A percentile compares a stretch with the other conserved stretches of the same genome.
phyloP scores from a whole-genome alignment of 768 basidiomycete species.

The Mycena floridula region DNA sequence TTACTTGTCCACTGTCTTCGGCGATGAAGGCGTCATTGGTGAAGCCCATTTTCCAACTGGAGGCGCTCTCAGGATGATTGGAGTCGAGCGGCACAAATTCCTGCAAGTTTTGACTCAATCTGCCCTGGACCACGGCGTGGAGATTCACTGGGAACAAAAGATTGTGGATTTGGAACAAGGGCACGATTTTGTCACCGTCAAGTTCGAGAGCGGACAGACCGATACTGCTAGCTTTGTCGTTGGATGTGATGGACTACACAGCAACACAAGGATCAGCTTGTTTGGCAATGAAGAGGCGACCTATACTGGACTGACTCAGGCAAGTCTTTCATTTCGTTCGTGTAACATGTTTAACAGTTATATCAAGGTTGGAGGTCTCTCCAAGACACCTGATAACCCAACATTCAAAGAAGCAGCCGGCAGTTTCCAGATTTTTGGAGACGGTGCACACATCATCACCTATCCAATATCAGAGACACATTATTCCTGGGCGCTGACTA shows the following conservation, averaged over 20 bases:
- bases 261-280: constrained; percentile 27
- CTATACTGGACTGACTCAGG: constrained; percentile 36
- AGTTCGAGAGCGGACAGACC: constrained; percentile 26
- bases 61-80: constrained; percentile 22
- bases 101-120: constrained; percentile 22
- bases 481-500: constrained; percentile 35
- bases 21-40: constrained; percentile 20
- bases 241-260: constrained; percentile 41
- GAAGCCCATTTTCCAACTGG: constrained; percentile 10
- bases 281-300: constrained; percentile 28
- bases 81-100: constrained; percentile 24
- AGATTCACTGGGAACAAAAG: constrained; percentile 26
- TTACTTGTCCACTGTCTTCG: constrained; percentile 15
- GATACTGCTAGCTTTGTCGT: constrained; percentile 33
- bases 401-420: constrained; percentile 9
- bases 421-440: constrained; percentile 28
- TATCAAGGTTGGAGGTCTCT: constrained; percentile 28
- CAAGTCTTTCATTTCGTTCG: constrained; percentile 8
- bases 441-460: constrained; percentile 29
- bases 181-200: constrained; percentile 22
- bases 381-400: constrained; percentile 13
- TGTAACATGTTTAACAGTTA: neutral
- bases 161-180: constrained; percentile 24
- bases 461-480: constrained; percentile 24
- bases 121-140: constrained; percentile 24